phyloP scores from a whole-genome alignment of 176 grass and related monocot genomes.

The Oropetium thomaeum region DNA sequence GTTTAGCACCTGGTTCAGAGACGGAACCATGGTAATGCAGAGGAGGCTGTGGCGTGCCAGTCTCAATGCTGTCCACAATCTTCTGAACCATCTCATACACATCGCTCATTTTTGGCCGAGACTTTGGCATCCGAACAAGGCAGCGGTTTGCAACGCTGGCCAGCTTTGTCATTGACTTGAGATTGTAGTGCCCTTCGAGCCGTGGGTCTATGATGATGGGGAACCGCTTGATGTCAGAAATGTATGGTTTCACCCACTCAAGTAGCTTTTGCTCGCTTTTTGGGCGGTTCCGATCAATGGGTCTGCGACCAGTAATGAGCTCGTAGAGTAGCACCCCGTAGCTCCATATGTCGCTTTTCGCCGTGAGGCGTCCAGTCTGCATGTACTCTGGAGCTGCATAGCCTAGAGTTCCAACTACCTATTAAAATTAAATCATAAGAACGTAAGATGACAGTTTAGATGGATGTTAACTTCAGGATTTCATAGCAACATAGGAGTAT shows the following conservation, averaged over 20 bases:
- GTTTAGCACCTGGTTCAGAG: conserved; percentile 12
- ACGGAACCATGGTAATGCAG: conserved; percentile 35
- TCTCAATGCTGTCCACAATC: conserved; percentile 47
- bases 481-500: neutral
- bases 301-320: conserved; percentile 80
- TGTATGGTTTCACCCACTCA: conserved; percentile 95
- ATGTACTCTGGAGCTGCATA: conserved; percentile 96
- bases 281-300: conserved; percentile 82
- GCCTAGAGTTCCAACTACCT: conserved; percentile 89
- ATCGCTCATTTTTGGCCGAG: conserved; percentile 94
- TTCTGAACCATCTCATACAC: conserved; percentile 74
- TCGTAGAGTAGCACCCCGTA: conserved; percentile 94
- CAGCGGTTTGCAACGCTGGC: conserved; percentile 77
- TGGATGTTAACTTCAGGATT: neutral
- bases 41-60: conserved; percentile 54
- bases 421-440: conserved; percentile 11
- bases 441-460: conserved; percentile 9
- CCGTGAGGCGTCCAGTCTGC: conserved; percentile 80
- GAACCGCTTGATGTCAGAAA: conserved; percentile 57
- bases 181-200: conserved; percentile 63
- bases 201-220: conserved; percentile 75
- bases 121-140: conserved; percentile 57
- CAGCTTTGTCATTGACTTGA: conserved; percentile 68
- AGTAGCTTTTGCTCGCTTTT: conserved; percentile 90
- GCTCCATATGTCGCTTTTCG: conserved; percentile 91